Conservation (phyloP, 495 filamentous ascomycete species). For the Pyronema domesticum region DNA sequence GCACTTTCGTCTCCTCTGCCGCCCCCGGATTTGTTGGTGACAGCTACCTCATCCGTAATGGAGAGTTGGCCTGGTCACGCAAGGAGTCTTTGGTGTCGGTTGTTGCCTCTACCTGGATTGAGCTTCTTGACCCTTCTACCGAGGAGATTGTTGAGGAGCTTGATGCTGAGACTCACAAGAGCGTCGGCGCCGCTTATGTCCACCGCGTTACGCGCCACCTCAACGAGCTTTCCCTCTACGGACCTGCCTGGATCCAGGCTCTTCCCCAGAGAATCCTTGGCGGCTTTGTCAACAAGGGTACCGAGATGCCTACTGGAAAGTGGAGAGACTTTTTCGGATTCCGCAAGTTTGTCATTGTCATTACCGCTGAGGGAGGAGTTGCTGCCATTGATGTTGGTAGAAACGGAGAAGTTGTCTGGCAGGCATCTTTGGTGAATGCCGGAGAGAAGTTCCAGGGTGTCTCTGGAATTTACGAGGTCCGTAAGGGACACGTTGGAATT, state of each 20-base stretch:
- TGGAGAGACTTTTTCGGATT: constrained; percentile 73
- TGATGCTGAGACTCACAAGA: constrained; percentile 70
- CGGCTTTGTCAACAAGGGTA: constrained; percentile 45
- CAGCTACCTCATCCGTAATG: constrained; percentile 70
- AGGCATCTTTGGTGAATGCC: constrained; percentile 36
- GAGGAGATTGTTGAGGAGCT: constrained; percentile 63
- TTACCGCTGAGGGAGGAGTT: constrained; percentile 61
- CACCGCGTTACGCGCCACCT: constrained; percentile 73
- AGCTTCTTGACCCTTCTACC: constrained; percentile 41
- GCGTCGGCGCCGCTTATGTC: constrained; percentile 58
- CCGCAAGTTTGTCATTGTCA: constrained; percentile 62
- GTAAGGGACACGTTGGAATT: constrained; percentile 24
- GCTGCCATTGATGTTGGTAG: constrained; percentile 62
- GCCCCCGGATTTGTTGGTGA: constrained; percentile 41
- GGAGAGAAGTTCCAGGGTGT: constrained; percentile 46
- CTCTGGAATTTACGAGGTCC: constrained; percentile 18
- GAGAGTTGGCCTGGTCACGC: constrained; percentile 60
- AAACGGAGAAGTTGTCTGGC: constrained; percentile 61
- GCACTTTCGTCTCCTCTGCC: constrained; percentile 51
- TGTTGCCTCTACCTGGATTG: constrained; percentile 61
- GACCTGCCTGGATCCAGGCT: constrained; percentile 54
- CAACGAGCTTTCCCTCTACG: constrained; percentile 48
- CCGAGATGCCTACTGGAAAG: constrained; percentile 28
- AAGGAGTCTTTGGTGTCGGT: constrained; percentile 62
- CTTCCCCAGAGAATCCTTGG: constrained; percentile 48